phyloP scores from a whole-genome alignment of 1,284 basidiomycete species.

The Phellopilus nigrolimitatus region DNA sequence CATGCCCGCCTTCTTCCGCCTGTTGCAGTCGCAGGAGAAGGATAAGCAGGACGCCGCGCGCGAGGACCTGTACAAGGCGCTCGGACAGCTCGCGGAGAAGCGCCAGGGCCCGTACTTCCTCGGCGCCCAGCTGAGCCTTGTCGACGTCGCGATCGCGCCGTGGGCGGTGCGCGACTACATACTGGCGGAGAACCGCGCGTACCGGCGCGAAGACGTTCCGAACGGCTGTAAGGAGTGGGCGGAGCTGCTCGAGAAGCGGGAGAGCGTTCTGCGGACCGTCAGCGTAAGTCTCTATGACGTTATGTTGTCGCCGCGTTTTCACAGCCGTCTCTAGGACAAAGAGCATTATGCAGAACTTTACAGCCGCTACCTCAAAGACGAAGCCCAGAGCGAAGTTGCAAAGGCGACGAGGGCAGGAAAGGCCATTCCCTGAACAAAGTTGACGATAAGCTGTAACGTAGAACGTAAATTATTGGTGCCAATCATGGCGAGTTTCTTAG shows the following conservation, averaged over 20 bases:
- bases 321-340: conserved; percentile 33
- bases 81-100: conserved; percentile 42
- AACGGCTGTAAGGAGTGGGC: conserved; percentile 45
- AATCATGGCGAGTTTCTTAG: neutral
- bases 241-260: conserved; percentile 37
- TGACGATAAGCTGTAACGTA: neutral
- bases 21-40: conserved; percentile 47
- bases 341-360: conserved; percentile 49
- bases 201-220: conserved; percentile 39
- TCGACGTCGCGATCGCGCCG: conserved; percentile 56
- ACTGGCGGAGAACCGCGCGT: conserved; percentile 47
- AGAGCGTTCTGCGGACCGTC: conserved; percentile 45
- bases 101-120: conserved; percentile 58
- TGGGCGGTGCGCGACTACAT: conserved; percentile 51
- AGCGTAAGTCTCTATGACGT: conserved; percentile 37
- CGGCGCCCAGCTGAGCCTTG: conserved; percentile 50
- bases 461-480: neutral
- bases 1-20: conserved; percentile 48
- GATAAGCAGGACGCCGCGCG: conserved; percentile 44
- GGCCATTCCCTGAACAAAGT: conserved; percentile 38
- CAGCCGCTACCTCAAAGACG: conserved; percentile 49
- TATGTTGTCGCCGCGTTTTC: neutral
- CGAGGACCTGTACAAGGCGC: conserved; percentile 40
- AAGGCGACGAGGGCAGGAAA: conserved; percentile 51
- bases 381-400: conserved; percentile 56